A percentile compares a stretch with the other conserved stretches of the same genome.
These are phyloP conservation scores for Botrytis pseudocinerea DNA, from an alignment of 2,329 filamentous ascomycete genomes.

Conservation along the genomic window DNA sequence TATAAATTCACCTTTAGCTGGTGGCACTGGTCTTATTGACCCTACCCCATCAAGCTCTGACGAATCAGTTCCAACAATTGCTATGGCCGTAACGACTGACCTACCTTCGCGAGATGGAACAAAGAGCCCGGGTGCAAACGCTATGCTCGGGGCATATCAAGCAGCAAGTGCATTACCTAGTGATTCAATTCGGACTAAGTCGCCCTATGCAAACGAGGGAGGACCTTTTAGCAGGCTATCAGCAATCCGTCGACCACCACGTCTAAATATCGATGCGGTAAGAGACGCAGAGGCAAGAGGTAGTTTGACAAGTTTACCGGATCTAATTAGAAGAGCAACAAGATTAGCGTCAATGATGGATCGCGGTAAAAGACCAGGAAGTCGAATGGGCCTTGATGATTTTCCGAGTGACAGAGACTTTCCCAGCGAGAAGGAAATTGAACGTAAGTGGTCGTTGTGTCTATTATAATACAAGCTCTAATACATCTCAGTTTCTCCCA, in stretches of 20 bases:
- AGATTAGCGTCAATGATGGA: slow-evolving; percentile 85
- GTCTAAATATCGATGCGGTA: slow-evolving; percentile 79
- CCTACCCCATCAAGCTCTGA: slow-evolving; percentile 35
- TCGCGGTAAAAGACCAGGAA: slow-evolving; percentile 67
- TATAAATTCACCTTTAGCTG: slow-evolving; percentile 33
- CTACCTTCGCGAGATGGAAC: slow-evolving; percentile 28
- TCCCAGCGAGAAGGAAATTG: slow-evolving; percentile 33
- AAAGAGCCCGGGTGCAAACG: slow-evolving; percentile 43
- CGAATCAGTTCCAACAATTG: slow-evolving; percentile 30
- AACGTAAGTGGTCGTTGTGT: slow-evolving; percentile 28
- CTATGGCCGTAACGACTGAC: slow-evolving; percentile 29
- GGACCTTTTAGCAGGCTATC: slow-evolving; percentile 49
- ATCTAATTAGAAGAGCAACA: slow-evolving; percentile 87
- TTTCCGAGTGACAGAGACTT: slow-evolving; percentile 46
- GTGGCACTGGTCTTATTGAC: slow-evolving; percentile 37
- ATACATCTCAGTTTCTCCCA: slow-evolving; percentile 2
- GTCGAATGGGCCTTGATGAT: slow-evolving; percentile 55
- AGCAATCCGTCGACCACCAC: slow-evolving; percentile 65
- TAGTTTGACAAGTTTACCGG: slow-evolving; percentile 87
- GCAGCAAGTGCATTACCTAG: slow-evolving; percentile 43
- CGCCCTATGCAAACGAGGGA: slow-evolving; percentile 9
- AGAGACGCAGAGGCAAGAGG: slow-evolving; percentile 79
- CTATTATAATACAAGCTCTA: neutral
- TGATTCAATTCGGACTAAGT: neutral
- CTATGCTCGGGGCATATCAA: slow-evolving; percentile 53